Conservation (phyloP, 2,329 filamentous ascomycete species). For the Colletotrichum navitas region DNA sequence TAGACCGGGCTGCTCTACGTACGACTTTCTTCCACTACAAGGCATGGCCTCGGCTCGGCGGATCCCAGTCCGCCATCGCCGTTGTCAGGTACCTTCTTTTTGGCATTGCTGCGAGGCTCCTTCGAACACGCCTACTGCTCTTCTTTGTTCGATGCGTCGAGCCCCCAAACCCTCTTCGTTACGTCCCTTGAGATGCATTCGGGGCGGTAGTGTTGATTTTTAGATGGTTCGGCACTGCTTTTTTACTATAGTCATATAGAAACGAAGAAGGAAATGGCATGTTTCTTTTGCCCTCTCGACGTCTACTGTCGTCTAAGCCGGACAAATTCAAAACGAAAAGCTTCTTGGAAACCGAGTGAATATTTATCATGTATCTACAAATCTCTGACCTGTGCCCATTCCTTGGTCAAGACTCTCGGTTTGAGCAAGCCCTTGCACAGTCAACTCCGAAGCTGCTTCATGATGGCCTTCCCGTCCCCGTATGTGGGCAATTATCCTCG, state of each 20-base stretch:
- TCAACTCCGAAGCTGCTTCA: neutral
- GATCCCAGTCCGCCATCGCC: neutral
- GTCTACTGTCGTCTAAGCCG: neutral
- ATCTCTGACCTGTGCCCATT: neutral
- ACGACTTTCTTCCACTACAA: neutral
- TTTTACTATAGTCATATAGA: too few species aligned
- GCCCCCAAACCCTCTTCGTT: too few species aligned
- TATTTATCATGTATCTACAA: too few species aligned
- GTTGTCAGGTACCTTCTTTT: neutral
- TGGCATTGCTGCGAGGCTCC: neutral
- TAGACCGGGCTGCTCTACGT: neutral
- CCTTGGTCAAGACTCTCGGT: neutral
- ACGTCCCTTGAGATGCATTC: too few species aligned
- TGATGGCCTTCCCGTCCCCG: neutral
- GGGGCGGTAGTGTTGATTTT: too few species aligned
- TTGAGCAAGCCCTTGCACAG: neutral
- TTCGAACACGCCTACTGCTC: too few species aligned
- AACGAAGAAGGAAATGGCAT: neutral
- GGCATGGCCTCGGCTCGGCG: too few species aligned
- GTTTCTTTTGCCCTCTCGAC: neutral
- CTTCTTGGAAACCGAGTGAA: neutral
- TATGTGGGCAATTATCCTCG: neutral
- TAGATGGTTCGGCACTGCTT: too few species aligned
- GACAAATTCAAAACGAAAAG: neutral
- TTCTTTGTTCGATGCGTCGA: too few species aligned